A percentile compares a stretch with the other conserved stretches of the same genome.
Conservation (phyloP, 2,329 filamentous ascomycete species). For the Colletotrichum nymphaeae region DNA sequence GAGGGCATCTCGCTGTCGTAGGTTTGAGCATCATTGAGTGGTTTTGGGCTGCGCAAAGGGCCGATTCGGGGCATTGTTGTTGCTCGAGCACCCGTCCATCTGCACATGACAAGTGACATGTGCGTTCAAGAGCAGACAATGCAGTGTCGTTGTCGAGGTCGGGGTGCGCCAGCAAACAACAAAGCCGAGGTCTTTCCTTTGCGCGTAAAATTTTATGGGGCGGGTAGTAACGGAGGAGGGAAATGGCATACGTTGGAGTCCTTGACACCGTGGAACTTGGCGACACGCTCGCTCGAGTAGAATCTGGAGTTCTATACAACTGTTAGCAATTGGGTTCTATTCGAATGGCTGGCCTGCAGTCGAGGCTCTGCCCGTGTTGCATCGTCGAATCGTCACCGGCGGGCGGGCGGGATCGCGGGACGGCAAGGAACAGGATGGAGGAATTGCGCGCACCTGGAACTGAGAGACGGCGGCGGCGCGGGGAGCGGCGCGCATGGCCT, state of each 20-base stretch:
- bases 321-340: constrained; percentile 18
- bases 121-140: neutral
- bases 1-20: neutral
- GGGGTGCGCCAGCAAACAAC: neutral
- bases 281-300: constrained; percentile 82
- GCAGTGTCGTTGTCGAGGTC: neutral
- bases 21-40: constrained; percentile 46
- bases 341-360: constrained; percentile 14
- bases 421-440: constrained; percentile 12
- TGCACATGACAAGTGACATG: neutral
- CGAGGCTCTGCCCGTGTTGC: constrained; percentile 15
- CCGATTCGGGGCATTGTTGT: constrained; percentile 30
- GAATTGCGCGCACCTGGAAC: constrained; percentile 66
- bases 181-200: constrained; percentile 13
- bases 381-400: constrained; percentile 38
- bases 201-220: constrained; percentile 31
- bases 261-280: constrained; percentile 93
- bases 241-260: constrained; percentile 78
- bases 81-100: neutral
- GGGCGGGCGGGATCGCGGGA: constrained; percentile 36
- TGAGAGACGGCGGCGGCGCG: constrained; percentile 62
- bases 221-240: constrained; percentile 14
- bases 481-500: constrained; percentile 79
- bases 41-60: constrained; percentile 45
- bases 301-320: constrained; percentile 62